These are phyloP conservation scores for Cladosporium oxysporum DNA, from an alignment of 2,329 filamentous ascomycete species.

Conservation along the genomic window DNA sequence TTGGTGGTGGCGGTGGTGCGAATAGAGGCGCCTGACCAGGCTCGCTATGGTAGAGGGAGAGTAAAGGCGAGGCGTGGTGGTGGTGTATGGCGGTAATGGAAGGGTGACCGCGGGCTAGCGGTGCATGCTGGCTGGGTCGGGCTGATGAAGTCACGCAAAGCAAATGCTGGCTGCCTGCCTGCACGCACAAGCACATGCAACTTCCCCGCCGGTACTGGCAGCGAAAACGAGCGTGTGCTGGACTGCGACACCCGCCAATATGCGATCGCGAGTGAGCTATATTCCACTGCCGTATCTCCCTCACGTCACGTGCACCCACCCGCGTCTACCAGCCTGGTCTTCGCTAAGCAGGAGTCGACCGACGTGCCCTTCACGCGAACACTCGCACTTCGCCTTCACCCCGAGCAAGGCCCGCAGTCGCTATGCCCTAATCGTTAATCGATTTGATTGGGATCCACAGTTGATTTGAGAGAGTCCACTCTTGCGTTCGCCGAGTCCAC, in stretches of 20 bases:
- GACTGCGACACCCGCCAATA: background rate
- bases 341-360: background rate
- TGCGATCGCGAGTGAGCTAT: background rate
- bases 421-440: background rate
- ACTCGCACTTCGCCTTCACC: background rate
- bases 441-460: background rate
- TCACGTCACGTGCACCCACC: background rate
- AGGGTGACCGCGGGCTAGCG: background rate
- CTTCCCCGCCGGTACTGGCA: constrained; percentile 6
- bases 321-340: background rate
- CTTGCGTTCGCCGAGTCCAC: background rate
- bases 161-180: constrained; percentile 3
- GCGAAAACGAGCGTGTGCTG: background rate
- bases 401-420: constrained; percentile 4
- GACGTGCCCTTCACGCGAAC: constrained; percentile 1
- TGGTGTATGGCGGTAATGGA: constrained; percentile 3
- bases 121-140: background rate
- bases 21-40: constrained; percentile 9
- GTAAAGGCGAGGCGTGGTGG: background rate
- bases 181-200: constrained; percentile 3
- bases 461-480: background rate
- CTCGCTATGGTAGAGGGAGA: background rate
- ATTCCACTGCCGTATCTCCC: background rate
- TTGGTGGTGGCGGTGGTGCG: background rate
- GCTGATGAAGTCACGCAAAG: constrained; percentile 15